These are phyloP conservation scores for Chenopodium berlandieri DNA, from an alignment of 148 eudicot genomes.

Conservation along the genomic window DNA sequence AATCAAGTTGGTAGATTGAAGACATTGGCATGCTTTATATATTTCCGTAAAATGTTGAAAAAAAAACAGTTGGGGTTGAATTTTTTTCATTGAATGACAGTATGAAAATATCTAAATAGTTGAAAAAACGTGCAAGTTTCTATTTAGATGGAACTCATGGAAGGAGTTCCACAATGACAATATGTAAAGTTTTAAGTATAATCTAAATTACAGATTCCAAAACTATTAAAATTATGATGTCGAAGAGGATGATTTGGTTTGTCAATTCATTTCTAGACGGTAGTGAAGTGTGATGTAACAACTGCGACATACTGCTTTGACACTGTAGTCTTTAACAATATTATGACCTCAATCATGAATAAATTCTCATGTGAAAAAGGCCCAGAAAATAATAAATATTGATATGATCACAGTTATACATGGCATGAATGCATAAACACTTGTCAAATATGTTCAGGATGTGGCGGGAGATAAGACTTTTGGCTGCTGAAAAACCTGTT, in stretches of 20 bases:
- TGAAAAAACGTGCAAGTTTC: not conserved
- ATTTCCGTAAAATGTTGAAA: not conserved
- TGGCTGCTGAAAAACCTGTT: slow-evolving; percentile 81
- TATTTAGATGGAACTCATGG: not conserved
- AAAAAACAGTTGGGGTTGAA: not conserved
- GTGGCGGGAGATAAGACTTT: slow-evolving; percentile 94
- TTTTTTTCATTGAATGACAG: too few relatives aligned
- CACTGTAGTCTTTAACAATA: not conserved
- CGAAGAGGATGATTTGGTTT: not conserved
- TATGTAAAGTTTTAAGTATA: not conserved
- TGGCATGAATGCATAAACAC: slow-evolving; percentile 4
- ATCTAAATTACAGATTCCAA: not conserved
- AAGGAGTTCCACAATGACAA: too few relatives aligned
- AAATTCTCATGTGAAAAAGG: not conserved
- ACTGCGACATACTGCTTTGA: not conserved
- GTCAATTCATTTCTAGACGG: not conserved
- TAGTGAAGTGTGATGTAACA: not conserved
- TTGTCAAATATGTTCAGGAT: slow-evolving; percentile 50
- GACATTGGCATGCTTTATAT: not conserved
- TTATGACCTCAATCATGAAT: not conserved
- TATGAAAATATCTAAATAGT: not conserved
- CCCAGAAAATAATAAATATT: not conserved
- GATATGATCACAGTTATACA: not conserved
- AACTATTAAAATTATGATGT: not conserved
- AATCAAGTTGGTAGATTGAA: not conserved